Percentiles rank a stretch among this genome's conserved stretches.
Conservation (phyloP, 139 green algal genomes). For the Volvox africanus region DNA sequence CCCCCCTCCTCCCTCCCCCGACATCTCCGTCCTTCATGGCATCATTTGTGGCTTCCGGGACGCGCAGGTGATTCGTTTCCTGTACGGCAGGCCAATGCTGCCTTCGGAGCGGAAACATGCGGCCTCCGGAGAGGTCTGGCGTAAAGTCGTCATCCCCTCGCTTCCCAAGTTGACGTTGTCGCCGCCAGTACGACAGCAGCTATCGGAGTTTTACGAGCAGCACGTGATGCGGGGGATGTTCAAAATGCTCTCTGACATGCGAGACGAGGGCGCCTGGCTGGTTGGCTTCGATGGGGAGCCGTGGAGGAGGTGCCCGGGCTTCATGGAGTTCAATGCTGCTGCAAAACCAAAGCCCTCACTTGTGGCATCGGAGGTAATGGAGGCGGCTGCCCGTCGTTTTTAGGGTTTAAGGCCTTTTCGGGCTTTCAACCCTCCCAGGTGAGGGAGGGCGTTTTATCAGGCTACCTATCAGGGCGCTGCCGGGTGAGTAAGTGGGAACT, state of each 20-base stretch:
- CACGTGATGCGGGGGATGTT: not conserved
- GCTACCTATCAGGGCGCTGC: no score
- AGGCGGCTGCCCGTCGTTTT: no score
- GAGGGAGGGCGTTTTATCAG: no score
- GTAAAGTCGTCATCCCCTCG: not conserved
- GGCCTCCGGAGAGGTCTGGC: not conserved
- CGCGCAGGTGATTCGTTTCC: not conserved
- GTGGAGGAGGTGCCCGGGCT: not conserved
- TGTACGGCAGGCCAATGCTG: constrained; percentile 2
- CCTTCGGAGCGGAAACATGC: not conserved
- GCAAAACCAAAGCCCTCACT: no score
- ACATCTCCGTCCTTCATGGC: no score
- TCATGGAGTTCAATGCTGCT: not conserved
- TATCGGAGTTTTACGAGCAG: not conserved
- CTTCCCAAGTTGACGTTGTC: not conserved
- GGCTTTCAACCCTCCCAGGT: no score
- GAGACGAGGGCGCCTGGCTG: not conserved
- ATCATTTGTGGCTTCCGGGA: not conserved
- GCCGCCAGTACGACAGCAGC: not conserved
- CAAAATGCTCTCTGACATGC: not conserved
- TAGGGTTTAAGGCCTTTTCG: no score
- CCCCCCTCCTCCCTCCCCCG: no score
- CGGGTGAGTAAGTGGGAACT: no score
- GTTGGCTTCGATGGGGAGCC: not conserved
- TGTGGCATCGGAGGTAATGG: no score